Evolutionary conservation across 2,329 filamentous ascomycete genomes (phyloP).

Genomic region (Rhynchosporium graminicola): DNA sequence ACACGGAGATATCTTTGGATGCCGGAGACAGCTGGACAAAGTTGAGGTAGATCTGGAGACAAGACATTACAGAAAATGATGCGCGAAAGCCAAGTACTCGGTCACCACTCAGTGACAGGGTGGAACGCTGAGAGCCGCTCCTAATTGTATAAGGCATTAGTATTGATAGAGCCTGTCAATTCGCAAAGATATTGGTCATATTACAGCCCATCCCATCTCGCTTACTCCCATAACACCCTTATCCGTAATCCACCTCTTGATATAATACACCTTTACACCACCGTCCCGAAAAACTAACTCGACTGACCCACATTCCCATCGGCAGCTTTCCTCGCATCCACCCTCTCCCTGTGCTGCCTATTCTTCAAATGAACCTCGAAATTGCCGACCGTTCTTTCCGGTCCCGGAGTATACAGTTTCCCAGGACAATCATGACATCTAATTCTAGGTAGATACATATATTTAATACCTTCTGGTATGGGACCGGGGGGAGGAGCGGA

Average conservation of each 20-base stretch:
- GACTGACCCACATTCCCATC: constrained; percentile 13
- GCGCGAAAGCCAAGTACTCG: constrained; percentile 8
- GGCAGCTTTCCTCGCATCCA: constrained; percentile 46
- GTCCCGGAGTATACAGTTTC: constrained; percentile 90
- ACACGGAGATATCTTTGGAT: not conserved
- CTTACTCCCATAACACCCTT: constrained; percentile 22
- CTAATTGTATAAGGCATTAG: not conserved
- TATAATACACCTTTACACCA: constrained; percentile 19
- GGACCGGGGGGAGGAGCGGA: constrained; percentile 50
- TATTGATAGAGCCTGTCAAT: not conserved
- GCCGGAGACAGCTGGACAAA: not conserved
- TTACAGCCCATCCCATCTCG: constrained; percentile 10
- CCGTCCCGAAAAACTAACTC: not conserved
- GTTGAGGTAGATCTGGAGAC: too few relatives aligned
- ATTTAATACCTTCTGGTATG: constrained; percentile 66
- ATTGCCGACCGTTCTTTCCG: constrained; percentile 80
- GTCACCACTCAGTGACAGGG: constrained; percentile 1
- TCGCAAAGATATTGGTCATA: constrained; percentile 15
- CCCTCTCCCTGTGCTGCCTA: constrained; percentile 72
- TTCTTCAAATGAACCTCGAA: constrained; percentile 94
- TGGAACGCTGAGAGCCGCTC: not conserved
- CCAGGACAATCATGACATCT: constrained; percentile 89
- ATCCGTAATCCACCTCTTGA: constrained; percentile 4
- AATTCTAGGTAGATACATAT: constrained; percentile 85
- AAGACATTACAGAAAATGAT: constrained; percentile 3